Percentiles rank a stretch among this genome's conserved stretches.
Conservation (phyloP, 2,329 filamentous ascomycete species). For the Chrysoporthe cubensis region DNA sequence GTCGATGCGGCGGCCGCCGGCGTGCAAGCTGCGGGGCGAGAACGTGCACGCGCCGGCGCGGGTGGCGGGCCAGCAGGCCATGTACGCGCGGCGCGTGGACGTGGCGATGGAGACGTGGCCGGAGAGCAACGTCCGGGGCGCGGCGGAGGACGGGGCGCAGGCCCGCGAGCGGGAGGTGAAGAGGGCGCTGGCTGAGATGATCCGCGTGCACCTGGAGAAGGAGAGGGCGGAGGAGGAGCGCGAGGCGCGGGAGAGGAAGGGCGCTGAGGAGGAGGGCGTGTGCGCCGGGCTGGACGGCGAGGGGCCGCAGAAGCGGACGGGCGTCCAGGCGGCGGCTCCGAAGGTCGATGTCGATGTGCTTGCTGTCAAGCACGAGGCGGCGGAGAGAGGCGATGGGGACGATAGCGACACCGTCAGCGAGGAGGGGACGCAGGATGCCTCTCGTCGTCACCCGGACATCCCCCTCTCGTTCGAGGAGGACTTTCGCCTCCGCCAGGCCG, state of each 20-base stretch:
- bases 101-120: background rate
- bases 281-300: background rate
- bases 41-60: background rate
- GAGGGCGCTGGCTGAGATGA: background rate
- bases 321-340: background rate
- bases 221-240: background rate
- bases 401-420: background rate
- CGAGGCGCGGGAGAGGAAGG: background rate
- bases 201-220: background rate
- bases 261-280: background rate
- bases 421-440: background rate
- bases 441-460: background rate
- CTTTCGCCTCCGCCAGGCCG: background rate
- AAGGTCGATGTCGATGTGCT: background rate
- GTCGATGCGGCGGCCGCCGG: background rate
- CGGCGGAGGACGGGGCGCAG: background rate
- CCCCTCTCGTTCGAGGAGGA: background rate
- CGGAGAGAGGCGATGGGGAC: background rate
- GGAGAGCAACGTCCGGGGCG: conserved; percentile 7
- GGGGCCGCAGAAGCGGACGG: background rate
- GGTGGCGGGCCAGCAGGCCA: background rate
- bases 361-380: background rate
- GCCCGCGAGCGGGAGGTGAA: background rate
- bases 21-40: background rate
- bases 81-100: conserved; percentile 1